A percentile compares a stretch with the other conserved stretches of the same genome.
These are phyloP conservation scores for Aspergillus quadrilineatus DNA, from an alignment of 2,329 filamentous ascomycete species.

Conservation along the genomic window DNA sequence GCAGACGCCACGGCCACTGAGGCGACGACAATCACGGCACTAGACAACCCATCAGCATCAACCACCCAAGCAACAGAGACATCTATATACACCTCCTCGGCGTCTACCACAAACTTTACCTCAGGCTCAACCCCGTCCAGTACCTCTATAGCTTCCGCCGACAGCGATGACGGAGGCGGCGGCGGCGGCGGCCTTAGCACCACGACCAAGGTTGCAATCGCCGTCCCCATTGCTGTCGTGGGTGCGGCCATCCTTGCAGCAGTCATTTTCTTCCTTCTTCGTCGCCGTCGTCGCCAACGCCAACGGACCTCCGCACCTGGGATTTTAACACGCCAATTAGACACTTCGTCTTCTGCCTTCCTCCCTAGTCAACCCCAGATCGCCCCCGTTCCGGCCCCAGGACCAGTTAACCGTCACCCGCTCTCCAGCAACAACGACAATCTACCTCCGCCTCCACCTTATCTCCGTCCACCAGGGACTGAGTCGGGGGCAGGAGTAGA, in stretches of 20 bases:
- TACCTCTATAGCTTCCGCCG: neutral
- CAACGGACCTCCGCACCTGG: conserved; percentile 11
- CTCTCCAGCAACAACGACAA: neutral
- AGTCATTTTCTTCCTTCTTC: conserved; percentile 27
- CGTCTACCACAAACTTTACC: neutral
- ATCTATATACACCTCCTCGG: neutral
- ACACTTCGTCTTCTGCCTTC: conserved; percentile 6
- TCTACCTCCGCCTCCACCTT: neutral
- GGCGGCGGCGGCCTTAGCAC: conserved; percentile 13
- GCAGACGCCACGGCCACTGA: neutral
- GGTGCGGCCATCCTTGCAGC: conserved; percentile 27
- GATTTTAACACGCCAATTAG: conserved; percentile 6
- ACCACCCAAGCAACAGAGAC: neutral
- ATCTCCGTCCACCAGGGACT: neutral
- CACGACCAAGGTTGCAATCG: conserved; percentile 32
- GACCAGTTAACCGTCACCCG: neutral
- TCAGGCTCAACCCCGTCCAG: neutral
- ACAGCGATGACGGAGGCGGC: neutral
- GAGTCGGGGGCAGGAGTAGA: neutral
- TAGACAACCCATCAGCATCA: neutral
- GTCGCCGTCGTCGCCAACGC: conserved; percentile 21
- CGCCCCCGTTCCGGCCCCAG: neutral
- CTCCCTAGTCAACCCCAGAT: neutral
- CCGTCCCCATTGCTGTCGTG: conserved; percentile 33
- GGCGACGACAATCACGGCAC: neutral